A percentile compares a stretch with the other conserved stretches of the same genome.
These are phyloP conservation scores for Coemansia sp. DNA, from an alignment of 192 early-diverging fungal species.

Conservation along the genomic window DNA sequence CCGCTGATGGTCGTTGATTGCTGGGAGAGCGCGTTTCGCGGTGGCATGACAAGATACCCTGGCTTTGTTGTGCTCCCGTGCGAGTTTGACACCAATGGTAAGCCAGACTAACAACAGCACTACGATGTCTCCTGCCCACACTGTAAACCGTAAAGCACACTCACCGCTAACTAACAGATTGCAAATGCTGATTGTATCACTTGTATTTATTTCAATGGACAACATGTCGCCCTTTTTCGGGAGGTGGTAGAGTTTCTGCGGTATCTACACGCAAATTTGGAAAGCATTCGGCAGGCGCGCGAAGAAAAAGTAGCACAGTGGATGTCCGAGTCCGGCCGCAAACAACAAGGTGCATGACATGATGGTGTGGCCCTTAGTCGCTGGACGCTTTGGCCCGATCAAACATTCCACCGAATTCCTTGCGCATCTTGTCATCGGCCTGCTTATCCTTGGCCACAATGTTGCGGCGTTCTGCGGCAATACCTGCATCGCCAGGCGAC, in stretches of 20 bases:
- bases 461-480: conserved; percentile 40
- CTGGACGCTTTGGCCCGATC: conserved; percentile 29
- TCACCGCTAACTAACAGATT: not conserved
- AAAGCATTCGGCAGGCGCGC: conserved; percentile 14
- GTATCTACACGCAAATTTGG: conserved; percentile 20
- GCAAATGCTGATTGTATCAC: not conserved
- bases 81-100: conserved; percentile 13
- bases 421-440: conserved; percentile 45
- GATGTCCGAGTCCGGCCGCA: not conserved
- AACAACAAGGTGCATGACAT: not conserved
- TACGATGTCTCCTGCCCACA: not conserved
- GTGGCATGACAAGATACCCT: conserved; percentile 20
- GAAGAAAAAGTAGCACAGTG: not conserved
- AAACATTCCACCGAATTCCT: conserved; percentile 50
- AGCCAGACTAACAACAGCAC: not conserved
- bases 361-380: not conserved
- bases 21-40: conserved; percentile 24
- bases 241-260: conserved; percentile 11
- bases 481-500: conserved; percentile 27
- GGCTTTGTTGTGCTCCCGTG: conserved; percentile 40
- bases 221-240: not conserved
- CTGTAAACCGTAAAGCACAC: not conserved
- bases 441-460: conserved; percentile 37
- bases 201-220: conserved; percentile 3
- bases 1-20: conserved; percentile 42